Evolutionary conservation across 2,329 filamentous ascomycete species (phyloP).

Genomic region (Annulohypoxylon truncatum): DNA sequence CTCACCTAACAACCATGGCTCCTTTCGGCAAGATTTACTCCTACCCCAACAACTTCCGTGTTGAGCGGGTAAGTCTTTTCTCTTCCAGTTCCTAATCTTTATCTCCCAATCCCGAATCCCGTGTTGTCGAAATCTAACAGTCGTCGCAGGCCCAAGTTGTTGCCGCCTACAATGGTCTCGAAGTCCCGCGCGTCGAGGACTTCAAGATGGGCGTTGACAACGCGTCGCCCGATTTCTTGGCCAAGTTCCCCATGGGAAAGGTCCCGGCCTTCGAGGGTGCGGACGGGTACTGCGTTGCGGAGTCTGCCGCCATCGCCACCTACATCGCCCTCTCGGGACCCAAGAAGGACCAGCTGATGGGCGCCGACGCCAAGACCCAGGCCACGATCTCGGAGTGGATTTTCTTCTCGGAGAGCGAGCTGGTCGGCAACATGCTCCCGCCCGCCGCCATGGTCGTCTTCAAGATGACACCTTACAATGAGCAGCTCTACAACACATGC

Average conservation of each 20-base stretch:
- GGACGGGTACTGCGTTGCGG: slow-evolving; percentile 59
- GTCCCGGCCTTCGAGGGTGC: slow-evolving; percentile 61
- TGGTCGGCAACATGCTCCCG: slow-evolving; percentile 42
- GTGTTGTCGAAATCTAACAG: slow-evolving; percentile 19
- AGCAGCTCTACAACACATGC: slow-evolving; percentile 40
- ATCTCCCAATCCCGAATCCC: not conserved
- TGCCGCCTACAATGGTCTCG: slow-evolving; percentile 55
- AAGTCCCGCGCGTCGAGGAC: slow-evolving; percentile 50
- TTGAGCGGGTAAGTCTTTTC: slow-evolving; percentile 50
- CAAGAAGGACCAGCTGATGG: slow-evolving; percentile 57
- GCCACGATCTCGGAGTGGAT: slow-evolving; percentile 60
- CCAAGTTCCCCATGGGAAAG: slow-evolving; percentile 65
- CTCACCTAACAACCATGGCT: slow-evolving; percentile 49
- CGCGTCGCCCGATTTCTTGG: slow-evolving; percentile 57
- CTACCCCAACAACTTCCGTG: slow-evolving; percentile 54
- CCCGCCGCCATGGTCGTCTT: slow-evolving; percentile 45
- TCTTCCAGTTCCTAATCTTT: not conserved
- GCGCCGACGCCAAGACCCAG: slow-evolving; percentile 54
- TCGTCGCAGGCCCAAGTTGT: slow-evolving; percentile 49
- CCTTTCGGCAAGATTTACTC: slow-evolving; percentile 55
- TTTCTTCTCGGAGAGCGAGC: slow-evolving; percentile 55
- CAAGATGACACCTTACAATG: slow-evolving; percentile 48
- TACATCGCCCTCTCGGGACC: slow-evolving; percentile 61
- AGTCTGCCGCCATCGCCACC: slow-evolving; percentile 60
- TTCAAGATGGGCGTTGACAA: slow-evolving; percentile 58